Percentiles rank a stretch among this genome's conserved stretches.
Evolutionary conservation across 805 yeast species (phyloP).

Genomic region (Cyberlindnera samutprakarnensis): DNA sequence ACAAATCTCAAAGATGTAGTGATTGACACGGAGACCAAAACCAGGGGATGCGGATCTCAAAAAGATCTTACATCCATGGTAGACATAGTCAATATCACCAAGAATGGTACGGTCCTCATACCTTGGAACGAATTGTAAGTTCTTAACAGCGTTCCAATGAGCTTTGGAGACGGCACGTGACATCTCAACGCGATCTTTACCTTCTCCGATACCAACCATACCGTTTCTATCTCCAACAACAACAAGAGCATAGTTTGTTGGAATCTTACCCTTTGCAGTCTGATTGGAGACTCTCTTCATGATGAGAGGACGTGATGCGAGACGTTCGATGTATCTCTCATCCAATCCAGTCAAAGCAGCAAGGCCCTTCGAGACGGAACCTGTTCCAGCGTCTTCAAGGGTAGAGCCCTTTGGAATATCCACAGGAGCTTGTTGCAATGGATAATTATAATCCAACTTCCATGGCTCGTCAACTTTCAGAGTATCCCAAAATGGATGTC

Average conservation of each 20-base stretch:
- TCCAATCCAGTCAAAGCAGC: conserved; percentile 61
- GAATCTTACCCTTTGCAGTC: conserved; percentile 87
- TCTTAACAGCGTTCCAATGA: conserved; percentile 89
- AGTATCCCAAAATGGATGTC: conserved; percentile 74
- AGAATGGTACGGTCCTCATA: conserved; percentile 87
- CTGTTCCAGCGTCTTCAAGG: conserved; percentile 16
- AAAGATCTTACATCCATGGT: conserved; percentile 77
- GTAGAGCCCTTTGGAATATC: conserved; percentile 45
- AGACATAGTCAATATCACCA: conserved; percentile 76
- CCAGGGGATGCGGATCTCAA: conserved; percentile 89
- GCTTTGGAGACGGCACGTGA: conserved; percentile 75
- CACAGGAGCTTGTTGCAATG: conserved; percentile 51
- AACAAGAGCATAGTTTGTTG: conserved; percentile 73
- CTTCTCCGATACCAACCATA: conserved; percentile 92
- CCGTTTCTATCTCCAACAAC: conserved; percentile 93
- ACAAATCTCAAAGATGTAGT: conserved; percentile 83
- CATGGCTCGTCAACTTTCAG: conserved; percentile 42
- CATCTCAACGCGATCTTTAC: conserved; percentile 75
- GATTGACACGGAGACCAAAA: conserved; percentile 87
- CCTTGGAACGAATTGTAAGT: conserved; percentile 73
- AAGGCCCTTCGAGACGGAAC: conserved; percentile 42
- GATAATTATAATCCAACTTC: conserved; percentile 40
- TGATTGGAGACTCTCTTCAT: conserved; percentile 82
- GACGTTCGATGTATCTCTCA: conserved; percentile 48
- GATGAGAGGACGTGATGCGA: conserved; percentile 59